Conservation (phyloP, 2,329 filamentous ascomycete genomes). For the Seiridium unicorne region DNA sequence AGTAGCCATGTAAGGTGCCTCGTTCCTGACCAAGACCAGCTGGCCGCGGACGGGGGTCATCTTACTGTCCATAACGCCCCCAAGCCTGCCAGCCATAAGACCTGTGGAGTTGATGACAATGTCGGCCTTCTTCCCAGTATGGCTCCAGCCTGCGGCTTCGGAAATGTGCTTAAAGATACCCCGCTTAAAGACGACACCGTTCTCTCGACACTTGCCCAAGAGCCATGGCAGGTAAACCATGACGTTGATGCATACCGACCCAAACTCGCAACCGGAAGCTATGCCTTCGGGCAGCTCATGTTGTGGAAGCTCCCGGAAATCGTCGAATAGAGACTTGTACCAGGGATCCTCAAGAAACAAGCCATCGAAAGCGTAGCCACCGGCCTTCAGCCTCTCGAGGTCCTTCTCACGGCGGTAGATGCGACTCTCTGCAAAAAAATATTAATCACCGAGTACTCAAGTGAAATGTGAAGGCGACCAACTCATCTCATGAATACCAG, state of each 20-base stretch:
- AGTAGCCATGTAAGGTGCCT: conserved; percentile 66
- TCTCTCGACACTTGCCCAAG: conserved; percentile 72
- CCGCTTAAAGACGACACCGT: conserved; percentile 68
- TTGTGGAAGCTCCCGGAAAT: conserved; percentile 63
- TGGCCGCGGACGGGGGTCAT: conserved; percentile 81
- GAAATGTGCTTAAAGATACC: conserved; percentile 66
- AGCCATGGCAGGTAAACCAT: conserved; percentile 87
- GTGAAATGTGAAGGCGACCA: neutral
- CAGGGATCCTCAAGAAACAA: conserved; percentile 68
- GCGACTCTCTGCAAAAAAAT: conserved; percentile 36
- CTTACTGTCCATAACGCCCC: conserved; percentile 74
- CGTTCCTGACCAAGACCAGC: conserved; percentile 79
- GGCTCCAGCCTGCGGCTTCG: conserved; percentile 64
- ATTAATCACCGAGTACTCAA: neutral
- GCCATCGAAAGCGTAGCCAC: conserved; percentile 60
- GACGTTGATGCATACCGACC: conserved; percentile 88
- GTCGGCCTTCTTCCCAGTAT: conserved; percentile 56
- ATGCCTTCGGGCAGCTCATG: conserved; percentile 61
- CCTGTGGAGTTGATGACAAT: conserved; percentile 85
- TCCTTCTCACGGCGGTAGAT: conserved; percentile 63
- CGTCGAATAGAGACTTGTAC: conserved; percentile 69
- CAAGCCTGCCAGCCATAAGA: conserved; percentile 70
- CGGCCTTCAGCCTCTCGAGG: conserved; percentile 30
- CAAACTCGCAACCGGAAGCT: conserved; percentile 74
- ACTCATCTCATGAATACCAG: conserved; percentile 31